These are phyloP conservation scores for Diplogelasinospora grovesii DNA, from an alignment of 495 filamentous ascomycete species.

Conservation along the genomic window DNA sequence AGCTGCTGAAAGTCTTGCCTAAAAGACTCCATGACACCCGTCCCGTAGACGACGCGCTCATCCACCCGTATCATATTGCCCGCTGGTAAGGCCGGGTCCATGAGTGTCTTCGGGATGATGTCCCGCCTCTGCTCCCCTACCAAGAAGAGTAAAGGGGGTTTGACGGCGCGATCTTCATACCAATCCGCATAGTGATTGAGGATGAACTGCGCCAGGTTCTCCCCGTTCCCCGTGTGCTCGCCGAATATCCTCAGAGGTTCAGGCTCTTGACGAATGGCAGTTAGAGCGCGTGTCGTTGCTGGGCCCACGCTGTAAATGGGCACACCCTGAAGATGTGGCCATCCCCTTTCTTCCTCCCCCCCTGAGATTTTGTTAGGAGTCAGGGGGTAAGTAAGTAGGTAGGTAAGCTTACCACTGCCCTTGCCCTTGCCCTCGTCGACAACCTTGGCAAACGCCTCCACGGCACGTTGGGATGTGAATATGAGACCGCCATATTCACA, in stretches of 20 bases:
- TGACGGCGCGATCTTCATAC: constrained; percentile 30
- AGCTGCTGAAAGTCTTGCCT: constrained; percentile 51
- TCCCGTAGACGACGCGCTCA: constrained; percentile 81
- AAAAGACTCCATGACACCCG: constrained; percentile 70
- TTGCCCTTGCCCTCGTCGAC: constrained; percentile 43
- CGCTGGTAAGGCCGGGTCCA: constrained; percentile 37
- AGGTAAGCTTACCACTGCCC: too few species aligned
- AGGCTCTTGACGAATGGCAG: constrained; percentile 45
- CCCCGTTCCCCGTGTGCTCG: constrained; percentile 73
- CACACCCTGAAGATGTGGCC: constrained; percentile 45
- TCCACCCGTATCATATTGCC: constrained; percentile 53
- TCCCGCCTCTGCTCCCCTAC: constrained; percentile 83
- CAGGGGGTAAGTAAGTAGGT: too few species aligned
- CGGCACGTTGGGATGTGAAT: constrained; percentile 90
- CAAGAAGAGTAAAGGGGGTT: constrained; percentile 71
- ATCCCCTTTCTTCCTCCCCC: constrained; percentile 24
- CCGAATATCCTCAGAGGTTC: constrained; percentile 58
- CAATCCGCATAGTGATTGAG: constrained; percentile 57
- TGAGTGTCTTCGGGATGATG: constrained; percentile 76
- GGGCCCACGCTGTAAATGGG: constrained; percentile 88
- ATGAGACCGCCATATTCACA: constrained; percentile 72
- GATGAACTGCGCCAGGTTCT: constrained; percentile 69
- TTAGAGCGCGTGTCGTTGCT: constrained; percentile 71
- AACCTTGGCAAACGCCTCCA: constrained; percentile 73
- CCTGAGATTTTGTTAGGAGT: constrained; percentile 16